Conservation (phyloP, 257 asterid genomes). For the Nicotiana attenuata region DNA sequence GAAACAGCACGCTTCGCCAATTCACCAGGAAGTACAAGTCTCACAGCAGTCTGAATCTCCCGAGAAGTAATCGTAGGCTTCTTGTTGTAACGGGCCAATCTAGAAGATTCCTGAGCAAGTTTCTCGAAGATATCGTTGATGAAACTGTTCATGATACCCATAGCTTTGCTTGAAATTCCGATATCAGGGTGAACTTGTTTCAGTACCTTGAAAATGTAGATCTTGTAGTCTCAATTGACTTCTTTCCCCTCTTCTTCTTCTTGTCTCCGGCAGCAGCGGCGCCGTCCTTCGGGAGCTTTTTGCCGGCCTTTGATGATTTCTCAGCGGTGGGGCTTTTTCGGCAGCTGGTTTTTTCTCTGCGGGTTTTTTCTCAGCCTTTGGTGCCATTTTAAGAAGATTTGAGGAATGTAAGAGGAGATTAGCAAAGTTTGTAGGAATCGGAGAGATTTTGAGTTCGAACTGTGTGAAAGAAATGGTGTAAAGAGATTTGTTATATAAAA, state of each 20-base stretch:
- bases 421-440: not conserved
- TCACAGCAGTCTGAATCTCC: conserved; percentile 67
- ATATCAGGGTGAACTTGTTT: conserved; percentile 75
- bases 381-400: conserved; percentile 31
- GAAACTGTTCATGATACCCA: conserved; percentile 80
- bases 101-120: conserved; percentile 48
- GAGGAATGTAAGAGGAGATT: not conserved
- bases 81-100: conserved; percentile 59
- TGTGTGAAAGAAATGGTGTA: not conserved
- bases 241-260: conserved; percentile 53
- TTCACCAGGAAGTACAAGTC: conserved; percentile 68
- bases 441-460: not conserved
- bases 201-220: conserved; percentile 71
- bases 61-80: conserved; percentile 73
- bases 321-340: conserved; percentile 43
- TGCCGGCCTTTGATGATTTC: conserved; percentile 66
- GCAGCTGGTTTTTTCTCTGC: conserved; percentile 71
- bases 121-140: conserved; percentile 72
- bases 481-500: conserved; percentile 15
- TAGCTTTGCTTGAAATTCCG: conserved; percentile 74
- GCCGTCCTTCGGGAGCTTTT: conserved; percentile 67
- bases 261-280: conserved; percentile 46
- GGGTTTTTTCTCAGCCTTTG: conserved; percentile 62
- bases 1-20: conserved; percentile 69
- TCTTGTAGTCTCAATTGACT: conserved; percentile 66